Conservation (phyloP, 768 basidiomycete genomes). For the Hericium rajendrae region DNA sequence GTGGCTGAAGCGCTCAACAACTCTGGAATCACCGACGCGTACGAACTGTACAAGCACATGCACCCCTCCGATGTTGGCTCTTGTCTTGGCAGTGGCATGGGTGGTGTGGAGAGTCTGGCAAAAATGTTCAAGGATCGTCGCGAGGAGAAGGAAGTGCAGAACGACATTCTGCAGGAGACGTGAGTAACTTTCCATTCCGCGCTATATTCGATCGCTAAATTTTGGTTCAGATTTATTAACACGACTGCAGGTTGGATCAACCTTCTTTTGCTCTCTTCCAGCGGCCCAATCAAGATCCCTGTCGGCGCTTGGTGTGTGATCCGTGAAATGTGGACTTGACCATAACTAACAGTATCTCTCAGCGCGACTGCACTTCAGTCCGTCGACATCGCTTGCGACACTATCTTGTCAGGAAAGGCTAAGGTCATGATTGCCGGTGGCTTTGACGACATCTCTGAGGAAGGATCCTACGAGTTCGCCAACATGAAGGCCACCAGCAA, state of each 20-base stretch:
- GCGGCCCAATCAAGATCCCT: slow-evolving; percentile 97
- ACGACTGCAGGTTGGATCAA: slow-evolving; percentile 99
- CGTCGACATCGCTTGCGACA: slow-evolving; percentile 95
- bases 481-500: slow-evolving; percentile 99
- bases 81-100: slow-evolving; percentile 94
- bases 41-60: slow-evolving; percentile 93
- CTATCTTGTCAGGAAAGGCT: slow-evolving; percentile 89
- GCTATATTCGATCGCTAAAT: background rate
- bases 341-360: slow-evolving; percentile 3
- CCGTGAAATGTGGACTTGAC: background rate
- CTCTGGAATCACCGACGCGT: slow-evolving; percentile 96
- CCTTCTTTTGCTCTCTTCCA: slow-evolving; percentile 86
- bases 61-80: slow-evolving; percentile 97
- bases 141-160: slow-evolving; percentile 97
- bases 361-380: slow-evolving; percentile 97
- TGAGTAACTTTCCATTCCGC: slow-evolving; percentile 29
- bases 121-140: slow-evolving; percentile 99
- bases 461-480: slow-evolving; percentile 97
- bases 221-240: slow-evolving; percentile 72
- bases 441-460: slow-evolving; percentile 96
- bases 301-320: slow-evolving; percentile 87
- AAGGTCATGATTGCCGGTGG: slow-evolving; percentile 99
- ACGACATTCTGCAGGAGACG: slow-evolving; percentile 98
- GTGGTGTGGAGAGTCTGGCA: slow-evolving; percentile 80
- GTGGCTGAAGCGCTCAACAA: slow-evolving; percentile 93